These are phyloP conservation scores for Fomitopsis schrenkii DNA, from an alignment of 1,284 basidiomycete genomes.

Conservation along the genomic window DNA sequence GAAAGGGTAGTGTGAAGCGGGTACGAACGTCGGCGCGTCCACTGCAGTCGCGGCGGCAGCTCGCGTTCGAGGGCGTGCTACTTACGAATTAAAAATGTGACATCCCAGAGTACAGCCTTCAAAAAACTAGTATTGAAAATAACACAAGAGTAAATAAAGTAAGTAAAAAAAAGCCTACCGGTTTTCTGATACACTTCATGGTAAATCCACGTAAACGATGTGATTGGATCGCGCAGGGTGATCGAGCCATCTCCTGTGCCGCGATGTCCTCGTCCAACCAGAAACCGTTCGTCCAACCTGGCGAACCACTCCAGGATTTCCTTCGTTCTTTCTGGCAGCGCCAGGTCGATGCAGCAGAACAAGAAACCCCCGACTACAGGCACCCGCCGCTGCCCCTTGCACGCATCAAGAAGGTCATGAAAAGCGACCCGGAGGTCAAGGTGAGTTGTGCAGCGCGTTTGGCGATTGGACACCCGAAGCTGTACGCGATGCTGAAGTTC, in stretches of 20 bases:
- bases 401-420: constrained; percentile 97
- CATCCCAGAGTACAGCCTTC: no score
- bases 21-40: no score
- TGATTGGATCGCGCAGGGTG: background rate
- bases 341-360: constrained; percentile 75
- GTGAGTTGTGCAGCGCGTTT: constrained; percentile 39
- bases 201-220: background rate
- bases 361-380: constrained; percentile 79
- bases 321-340: constrained; percentile 81
- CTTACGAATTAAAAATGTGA: no score
- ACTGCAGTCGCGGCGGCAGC: no score
- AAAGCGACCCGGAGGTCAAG: constrained; percentile 94
- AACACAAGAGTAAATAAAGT: background rate
- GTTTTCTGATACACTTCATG: background rate
- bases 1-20: no score
- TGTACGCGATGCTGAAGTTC: background rate
- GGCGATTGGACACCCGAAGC: background rate
- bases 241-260: constrained; percentile 4
- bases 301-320: constrained; percentile 75
- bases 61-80: no score
- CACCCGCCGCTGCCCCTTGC: constrained; percentile 87
- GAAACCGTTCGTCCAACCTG: constrained; percentile 61
- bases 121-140: no score
- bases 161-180: background rate
- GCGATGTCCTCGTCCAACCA: constrained; percentile 18